Base-by-base conservation (phyloP, 2,329 filamentous ascomycete genomes). In the Coniella vitis region DNA sequence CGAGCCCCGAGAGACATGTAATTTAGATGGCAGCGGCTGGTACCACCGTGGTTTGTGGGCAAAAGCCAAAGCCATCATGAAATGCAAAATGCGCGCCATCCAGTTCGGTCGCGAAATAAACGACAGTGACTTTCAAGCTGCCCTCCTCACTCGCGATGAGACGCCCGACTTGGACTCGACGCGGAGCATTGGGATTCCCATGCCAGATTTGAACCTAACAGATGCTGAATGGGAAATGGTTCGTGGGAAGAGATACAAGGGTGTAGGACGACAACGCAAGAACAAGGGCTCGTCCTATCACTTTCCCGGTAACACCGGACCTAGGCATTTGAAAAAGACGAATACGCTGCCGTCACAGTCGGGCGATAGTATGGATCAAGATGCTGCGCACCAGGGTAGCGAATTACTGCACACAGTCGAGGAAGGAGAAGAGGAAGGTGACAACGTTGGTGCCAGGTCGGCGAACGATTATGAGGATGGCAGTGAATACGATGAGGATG, bases 61-160 rank as follows among this genome's bases (percentile, higher is more conserved):
- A 38, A 95, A 95, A 61, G 83, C 84, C 38, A 90, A 90, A 59
- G 82, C 86, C 3, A 83, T 95, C 56, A 90, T 96, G 84, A 88
- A 90, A 61, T 83, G 84, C 42, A 96, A 95, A 67, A 83, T 95
- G 60, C 74, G 83, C 10, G 77, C 79, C 1, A 77, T 90, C 40
- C 74, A 81, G 17, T 77, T 78, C 39, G 71, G 74, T 8, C 71
- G 77, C 21, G 67, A 68, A 14, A 65, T 83, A 1, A 69, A 68
- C 3, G 70, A 76, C 38, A 64, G 65, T 16, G 72, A 73, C 36
- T 74, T 77, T 50, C 66, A 66, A 17, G 63, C 65, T 12, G 65
- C 73, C 7, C 60, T 77, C 36, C 58, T 65, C 19, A 58, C 63
- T 51, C 63, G 54, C 37, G 66, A 60, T 56, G 64, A 31, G 55